Conservation (phyloP, 192 early-diverging fungal genomes). For the Rhizophagus clarus region DNA sequence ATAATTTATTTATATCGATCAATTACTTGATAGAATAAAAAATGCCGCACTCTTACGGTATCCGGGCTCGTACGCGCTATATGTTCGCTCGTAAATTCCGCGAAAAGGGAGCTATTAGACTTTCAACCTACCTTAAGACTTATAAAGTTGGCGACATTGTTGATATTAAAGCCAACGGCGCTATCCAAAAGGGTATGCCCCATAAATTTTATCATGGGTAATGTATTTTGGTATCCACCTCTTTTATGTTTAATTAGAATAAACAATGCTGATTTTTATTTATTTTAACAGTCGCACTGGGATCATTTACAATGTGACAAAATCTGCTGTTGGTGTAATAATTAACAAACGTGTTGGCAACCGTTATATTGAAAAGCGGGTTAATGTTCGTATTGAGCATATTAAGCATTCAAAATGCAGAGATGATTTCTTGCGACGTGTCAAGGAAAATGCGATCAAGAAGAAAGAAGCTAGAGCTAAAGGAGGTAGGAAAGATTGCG, state of each 20-base stretch:
- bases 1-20: not conserved
- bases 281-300: constrained; percentile 78
- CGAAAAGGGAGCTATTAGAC: constrained; percentile 86
- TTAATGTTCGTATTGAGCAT: constrained; percentile 99
- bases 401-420: constrained; percentile 99
- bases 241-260: not conserved
- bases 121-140: constrained; percentile 97
- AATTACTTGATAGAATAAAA: constrained; percentile 7
- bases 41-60: constrained; percentile 88
- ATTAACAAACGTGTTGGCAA: constrained; percentile 98
- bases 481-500: constrained; percentile 52
- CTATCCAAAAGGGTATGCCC: constrained; percentile 99
- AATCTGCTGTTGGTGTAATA: constrained; percentile 97
- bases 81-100: constrained; percentile 98
- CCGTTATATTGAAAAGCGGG: constrained; percentile 98
- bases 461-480: constrained; percentile 83
- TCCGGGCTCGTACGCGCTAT: constrained; percentile 97
- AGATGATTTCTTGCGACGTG: constrained; percentile 94
- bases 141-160: constrained; percentile 99
- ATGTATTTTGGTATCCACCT: not conserved
- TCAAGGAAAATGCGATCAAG: constrained; percentile 90
- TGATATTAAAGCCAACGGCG: constrained; percentile 99
- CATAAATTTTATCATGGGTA: constrained; percentile 99
- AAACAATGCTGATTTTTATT: not conserved
- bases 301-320: constrained; percentile 99